A percentile compares a stretch with the other conserved stretches of the same genome.
Evolutionary conservation across 2,329 filamentous ascomycete species (phyloP).

Genomic region (Lomentospora prolificans): DNA sequence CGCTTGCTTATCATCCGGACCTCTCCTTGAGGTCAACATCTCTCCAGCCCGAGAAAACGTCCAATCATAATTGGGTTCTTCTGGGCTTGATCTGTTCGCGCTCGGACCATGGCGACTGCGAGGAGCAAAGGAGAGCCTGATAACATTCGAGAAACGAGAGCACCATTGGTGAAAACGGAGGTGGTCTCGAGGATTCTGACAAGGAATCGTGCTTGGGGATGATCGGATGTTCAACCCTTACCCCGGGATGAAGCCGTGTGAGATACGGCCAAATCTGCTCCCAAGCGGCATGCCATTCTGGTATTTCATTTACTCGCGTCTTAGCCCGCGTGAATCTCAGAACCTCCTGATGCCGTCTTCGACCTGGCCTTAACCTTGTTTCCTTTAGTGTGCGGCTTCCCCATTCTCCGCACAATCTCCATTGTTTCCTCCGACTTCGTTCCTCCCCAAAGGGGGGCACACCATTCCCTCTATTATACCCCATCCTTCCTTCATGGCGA

Average conservation of each 20-base stretch:
- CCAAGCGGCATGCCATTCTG: no score
- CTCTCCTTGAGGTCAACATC: not conserved
- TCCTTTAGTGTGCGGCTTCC: not conserved
- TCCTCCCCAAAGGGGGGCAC: not conserved
- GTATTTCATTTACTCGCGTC: no score
- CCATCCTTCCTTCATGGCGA: not conserved
- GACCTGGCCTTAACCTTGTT: not conserved
- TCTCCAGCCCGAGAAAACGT: not conserved
- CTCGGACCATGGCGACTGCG: not conserved
- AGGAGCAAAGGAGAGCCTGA: not conserved
- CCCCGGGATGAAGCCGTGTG: no score
- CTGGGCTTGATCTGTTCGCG: not conserved
- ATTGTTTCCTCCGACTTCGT: not conserved
- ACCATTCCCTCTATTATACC: not conserved
- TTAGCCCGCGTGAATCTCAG: not conserved
- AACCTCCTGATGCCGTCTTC: not conserved
- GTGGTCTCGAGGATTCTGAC: no score
- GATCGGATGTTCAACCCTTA: no score
- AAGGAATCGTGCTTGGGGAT: no score
- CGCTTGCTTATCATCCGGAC: not conserved
- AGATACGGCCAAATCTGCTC: no score
- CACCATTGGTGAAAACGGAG: no score
- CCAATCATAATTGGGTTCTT: not conserved
- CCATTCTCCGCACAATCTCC: not conserved
- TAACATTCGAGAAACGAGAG: no score